Base-by-base conservation (phyloP, 2,329 filamentous ascomycete species). In the Aureobasidium subglaciale region DNA sequence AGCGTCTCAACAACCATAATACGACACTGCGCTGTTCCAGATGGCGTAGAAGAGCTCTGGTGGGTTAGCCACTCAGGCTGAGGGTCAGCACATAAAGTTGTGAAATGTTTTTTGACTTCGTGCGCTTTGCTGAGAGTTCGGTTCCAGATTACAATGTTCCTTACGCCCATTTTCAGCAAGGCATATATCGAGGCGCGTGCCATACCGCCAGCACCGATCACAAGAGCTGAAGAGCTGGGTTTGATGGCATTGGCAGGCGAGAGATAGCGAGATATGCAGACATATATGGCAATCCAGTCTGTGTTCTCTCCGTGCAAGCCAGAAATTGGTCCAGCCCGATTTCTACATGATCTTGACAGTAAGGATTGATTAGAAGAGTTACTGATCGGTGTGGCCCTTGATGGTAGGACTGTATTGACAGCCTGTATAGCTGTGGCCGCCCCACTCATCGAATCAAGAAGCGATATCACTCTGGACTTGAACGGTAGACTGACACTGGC, bases 301-400 rank as follows among this genome's bases (percentile, higher is more conserved):
- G 87, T 90, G 58, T 91, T 91, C 57, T 90, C 86, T 1, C 87
- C 88, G 59, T 89, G 88, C 0, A 90, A 74, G 0, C 84, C 85
- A 59, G 80, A 79, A 6, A 89, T 80, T 0, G 83, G 80, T 0
- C 87, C 86, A 1, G 83, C 78, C 40, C 82, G 77, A 59, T 85
- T 85, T 57, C 84, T 78, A 16, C 25, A 13, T 2, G n/a, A 38
- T 15, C 32, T 20, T 8, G 22, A 11, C 46, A 38, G 15, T 16
- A 8, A 3, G 41, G 83, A 77, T 27, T 9, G 76, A 72, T 41
- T 76, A 73, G n/a, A 82, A 1, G 76, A 76, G 4, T 70, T 56
- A 25, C 81, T 80, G 27, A 78, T 74, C 32, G 74, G 77, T 83
- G 68, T 11, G 79, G 20, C 75, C 20, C 87, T 80, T 9, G 90